Conservation (phyloP, 2,329 filamentous ascomycete species). For the Aspergillus eucalypticola region DNA sequence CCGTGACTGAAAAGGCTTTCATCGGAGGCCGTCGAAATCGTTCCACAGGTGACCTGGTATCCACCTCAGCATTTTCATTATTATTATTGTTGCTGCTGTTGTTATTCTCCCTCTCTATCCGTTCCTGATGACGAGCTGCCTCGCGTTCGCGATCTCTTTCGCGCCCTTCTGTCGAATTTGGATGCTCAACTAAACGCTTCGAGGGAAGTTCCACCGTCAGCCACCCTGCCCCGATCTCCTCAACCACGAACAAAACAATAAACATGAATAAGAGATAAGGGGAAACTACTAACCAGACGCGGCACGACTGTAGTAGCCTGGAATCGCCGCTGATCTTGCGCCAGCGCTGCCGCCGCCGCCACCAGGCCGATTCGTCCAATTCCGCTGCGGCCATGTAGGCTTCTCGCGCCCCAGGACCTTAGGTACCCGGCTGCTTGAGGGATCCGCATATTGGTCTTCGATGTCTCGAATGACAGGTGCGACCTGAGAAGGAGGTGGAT, state of each 20-base stretch:
- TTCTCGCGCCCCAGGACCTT: slow-evolving; percentile 44
- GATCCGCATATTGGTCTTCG: slow-evolving; percentile 46
- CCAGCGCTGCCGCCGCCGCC: slow-evolving; percentile 18
- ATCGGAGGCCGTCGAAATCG: slow-evolving; percentile 75
- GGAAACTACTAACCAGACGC: slow-evolving; percentile 40
- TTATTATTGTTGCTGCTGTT: no score
- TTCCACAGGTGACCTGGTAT: slow-evolving; percentile 66
- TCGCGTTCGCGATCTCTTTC: slow-evolving; percentile 34
- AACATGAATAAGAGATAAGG: slow-evolving; percentile 29
- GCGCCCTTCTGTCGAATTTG: slow-evolving; percentile 39
- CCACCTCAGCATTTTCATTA: slow-evolving; percentile 28
- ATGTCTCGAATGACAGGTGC: slow-evolving; percentile 39
- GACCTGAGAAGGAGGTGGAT: not conserved
- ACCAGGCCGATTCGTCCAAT: slow-evolving; percentile 14
- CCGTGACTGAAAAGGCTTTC: slow-evolving; percentile 82
- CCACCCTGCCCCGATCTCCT: slow-evolving; percentile 21
- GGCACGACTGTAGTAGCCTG: slow-evolving; percentile 28
- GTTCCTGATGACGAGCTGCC: slow-evolving; percentile 28
- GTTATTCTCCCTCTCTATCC: slow-evolving; percentile 14
- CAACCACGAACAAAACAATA: slow-evolving; percentile 27
- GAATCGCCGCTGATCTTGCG: slow-evolving; percentile 30
- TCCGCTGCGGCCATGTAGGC: slow-evolving; percentile 25
- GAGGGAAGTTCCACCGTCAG: slow-evolving; percentile 60
- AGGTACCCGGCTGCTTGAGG: slow-evolving; percentile 40
- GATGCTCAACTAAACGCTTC: slow-evolving; percentile 63